Evolutionary conservation across 805 yeast genomes (phyloP).

Genomic region (Maudiozyma pseudohumilis): DNA sequence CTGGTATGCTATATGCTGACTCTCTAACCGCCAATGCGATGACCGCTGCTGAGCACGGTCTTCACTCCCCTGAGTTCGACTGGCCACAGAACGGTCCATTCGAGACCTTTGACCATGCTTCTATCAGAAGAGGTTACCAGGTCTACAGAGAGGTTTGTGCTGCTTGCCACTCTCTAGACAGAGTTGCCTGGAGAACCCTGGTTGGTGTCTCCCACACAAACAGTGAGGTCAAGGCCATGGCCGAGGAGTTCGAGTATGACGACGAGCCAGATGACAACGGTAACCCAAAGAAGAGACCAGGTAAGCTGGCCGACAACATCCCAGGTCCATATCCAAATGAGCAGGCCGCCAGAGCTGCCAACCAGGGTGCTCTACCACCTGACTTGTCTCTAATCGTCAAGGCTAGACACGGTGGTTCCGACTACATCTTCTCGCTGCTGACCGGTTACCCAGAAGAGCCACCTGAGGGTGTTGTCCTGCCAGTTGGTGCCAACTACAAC

Average conservation of each 20-base stretch:
- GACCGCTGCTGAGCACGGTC: conserved; percentile 98
- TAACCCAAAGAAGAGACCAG: conserved; percentile 94
- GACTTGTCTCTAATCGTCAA: conserved; percentile 93
- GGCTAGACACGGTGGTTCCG: conserved; percentile 98
- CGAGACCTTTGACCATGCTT: conserved; percentile 84
- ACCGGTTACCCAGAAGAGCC: conserved; percentile 99
- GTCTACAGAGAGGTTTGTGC: conserved; percentile 99
- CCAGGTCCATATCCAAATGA: conserved; percentile 96
- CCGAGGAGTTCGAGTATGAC: conserved; percentile 94
- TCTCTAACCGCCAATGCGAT: conserved; percentile 84
- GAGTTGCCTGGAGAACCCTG: conserved; percentile 96
- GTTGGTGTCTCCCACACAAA: conserved; percentile 95
- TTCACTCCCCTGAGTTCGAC: conserved; percentile 85
- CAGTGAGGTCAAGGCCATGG: conserved; percentile 82
- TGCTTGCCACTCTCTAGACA: conserved; percentile 93
- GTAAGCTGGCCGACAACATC: conserved; percentile 90
- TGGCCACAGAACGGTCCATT: conserved; percentile 95
- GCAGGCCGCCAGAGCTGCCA: conserved; percentile 99
- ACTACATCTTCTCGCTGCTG: conserved; percentile 86
- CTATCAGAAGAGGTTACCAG: conserved; percentile 97
- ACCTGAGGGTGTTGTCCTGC: conserved; percentile 91
- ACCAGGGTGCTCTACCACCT: conserved; percentile 98
- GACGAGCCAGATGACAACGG: conserved; percentile 99
- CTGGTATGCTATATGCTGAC: conserved; percentile 74
- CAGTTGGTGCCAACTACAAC: conserved; percentile 94